These are phyloP conservation scores for Cercospora sojina DNA, from an alignment of 2,329 filamentous ascomycete genomes.

Conservation along the genomic window DNA sequence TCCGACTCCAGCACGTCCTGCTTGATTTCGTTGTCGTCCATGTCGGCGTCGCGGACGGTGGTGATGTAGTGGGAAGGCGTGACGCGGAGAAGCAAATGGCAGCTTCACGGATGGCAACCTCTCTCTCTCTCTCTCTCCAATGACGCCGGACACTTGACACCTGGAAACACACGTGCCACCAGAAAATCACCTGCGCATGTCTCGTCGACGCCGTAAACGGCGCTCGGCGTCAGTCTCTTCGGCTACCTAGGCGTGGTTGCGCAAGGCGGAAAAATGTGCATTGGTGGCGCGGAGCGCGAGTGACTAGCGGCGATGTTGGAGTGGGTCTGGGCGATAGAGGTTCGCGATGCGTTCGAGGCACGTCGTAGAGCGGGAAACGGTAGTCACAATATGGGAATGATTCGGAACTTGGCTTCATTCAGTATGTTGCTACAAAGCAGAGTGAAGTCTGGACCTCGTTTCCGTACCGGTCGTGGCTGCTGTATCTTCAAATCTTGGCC, in stretches of 20 bases:
- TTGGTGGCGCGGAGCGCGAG: constrained; percentile 10
- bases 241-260: constrained; percentile 6
- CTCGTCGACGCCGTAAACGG: background rate
- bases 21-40: constrained; percentile 43
- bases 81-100: constrained; percentile 15
- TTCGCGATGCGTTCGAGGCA: background rate
- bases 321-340: background rate
- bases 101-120: constrained; percentile 19
- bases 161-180: constrained; percentile 24
- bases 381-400: background rate
- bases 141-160: background rate
- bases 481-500: background rate
- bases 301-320: background rate
- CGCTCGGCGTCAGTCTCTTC: background rate
- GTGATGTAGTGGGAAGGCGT: constrained; percentile 28
- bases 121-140: background rate
- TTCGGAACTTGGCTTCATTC: background rate
- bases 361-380: background rate
- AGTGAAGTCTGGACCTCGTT: background rate
- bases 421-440: constrained; percentile 1
- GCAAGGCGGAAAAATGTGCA: constrained; percentile 11
- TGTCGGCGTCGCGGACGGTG: constrained; percentile 31
- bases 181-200: constrained; percentile 9
- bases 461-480: background rate
- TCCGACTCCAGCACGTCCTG: constrained; percentile 44